A percentile compares a stretch with the other conserved stretches of the same genome.
Conservation (phyloP, 352 stramenopile genomes). For the Paralagenidium karlingii region DNA sequence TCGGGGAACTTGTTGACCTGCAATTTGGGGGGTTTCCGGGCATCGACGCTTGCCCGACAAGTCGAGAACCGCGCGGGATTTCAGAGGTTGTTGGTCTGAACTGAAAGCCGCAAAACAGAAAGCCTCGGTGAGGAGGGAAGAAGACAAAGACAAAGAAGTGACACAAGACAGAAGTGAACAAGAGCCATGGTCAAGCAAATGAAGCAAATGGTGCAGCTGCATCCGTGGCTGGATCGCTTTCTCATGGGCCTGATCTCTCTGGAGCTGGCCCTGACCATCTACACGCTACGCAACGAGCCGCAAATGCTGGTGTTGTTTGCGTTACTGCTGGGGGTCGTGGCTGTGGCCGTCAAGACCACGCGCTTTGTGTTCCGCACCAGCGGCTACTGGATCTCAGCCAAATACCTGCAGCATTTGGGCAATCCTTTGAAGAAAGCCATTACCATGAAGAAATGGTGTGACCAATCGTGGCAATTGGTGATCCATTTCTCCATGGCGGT, state of each 20-base stretch:
- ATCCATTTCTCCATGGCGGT: constrained; percentile 79
- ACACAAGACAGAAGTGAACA: constrained; percentile 3
- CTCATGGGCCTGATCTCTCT: constrained; percentile 40
- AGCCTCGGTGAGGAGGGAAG: background rate
- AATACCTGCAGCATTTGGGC: constrained; percentile 62
- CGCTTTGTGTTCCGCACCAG: constrained; percentile 48
- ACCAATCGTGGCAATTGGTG: constrained; percentile 80
- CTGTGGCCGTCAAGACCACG: constrained; percentile 53
- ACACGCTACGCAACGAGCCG: constrained; percentile 51
- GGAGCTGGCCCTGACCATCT: constrained; percentile 44
- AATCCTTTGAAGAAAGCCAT: constrained; percentile 71
- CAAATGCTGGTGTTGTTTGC: constrained; percentile 62
- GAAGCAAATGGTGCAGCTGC: constrained; percentile 39
- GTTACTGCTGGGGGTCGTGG: constrained; percentile 45
- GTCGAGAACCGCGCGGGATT: too few species aligned
- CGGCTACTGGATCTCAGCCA: constrained; percentile 63
- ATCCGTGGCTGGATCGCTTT: constrained; percentile 45
- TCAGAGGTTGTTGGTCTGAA: too few species aligned
- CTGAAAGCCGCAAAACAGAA: too few species aligned
- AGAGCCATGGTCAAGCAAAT: constrained; percentile 27
- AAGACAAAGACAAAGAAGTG: background rate
- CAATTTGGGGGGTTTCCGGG: too few species aligned
- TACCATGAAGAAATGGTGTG: constrained; percentile 82
- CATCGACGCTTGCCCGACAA: too few species aligned
- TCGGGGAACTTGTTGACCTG: too few species aligned